Base-by-base conservation (phyloP, 1,284 basidiomycete genomes). In the Blastosporella zonata region DNA sequence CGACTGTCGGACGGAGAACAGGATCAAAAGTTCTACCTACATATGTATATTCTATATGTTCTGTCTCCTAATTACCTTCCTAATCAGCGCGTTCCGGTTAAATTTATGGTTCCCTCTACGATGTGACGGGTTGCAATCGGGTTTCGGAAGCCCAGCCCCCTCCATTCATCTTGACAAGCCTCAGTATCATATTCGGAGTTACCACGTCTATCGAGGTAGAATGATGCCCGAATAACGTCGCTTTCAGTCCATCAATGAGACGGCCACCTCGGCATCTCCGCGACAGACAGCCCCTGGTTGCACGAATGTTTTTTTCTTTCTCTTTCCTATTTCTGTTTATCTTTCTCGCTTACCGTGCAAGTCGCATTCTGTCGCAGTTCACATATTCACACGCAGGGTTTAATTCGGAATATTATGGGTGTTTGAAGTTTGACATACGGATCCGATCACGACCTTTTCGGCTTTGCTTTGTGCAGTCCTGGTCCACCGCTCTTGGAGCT, bases 141-240 rank as follows among this genome's bases (percentile, higher is more conserved):
- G 12, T 39, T 22, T 27, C 10, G 6, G 25, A 31, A 31, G 15
- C 34, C 47, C 46, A 33, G 41, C 25, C 48, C 31, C 13, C 20
- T 43, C 29, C 49, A 52, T 55, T 50, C 43, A 47, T 46, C 38
- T 27, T 49, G 49, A 44, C 50, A 49, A 25, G 34, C 36, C 28
- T 38, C 28, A 6, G 13, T 47, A 47, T 52, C 21, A 45, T 49
- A 50, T 46, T 53, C 50, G 48, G 49, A 53, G 50, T 52, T 47
- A 47, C 43, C 34, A 49, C 43, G 52, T 50, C 43, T 39, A 52
- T 46, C 37, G 45, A 47, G 38, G 20, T 45, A 27, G 43, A 55
- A 57, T 57, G 47, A 54, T 57, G 36, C 33, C 54, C 56, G 54
- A 58, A 53, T 52, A 54, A 55, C 49, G 49, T 49, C 47, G 40